phyloP scores from a whole-genome alignment of 805 yeast species.

The Ogataea salicorniae region DNA sequence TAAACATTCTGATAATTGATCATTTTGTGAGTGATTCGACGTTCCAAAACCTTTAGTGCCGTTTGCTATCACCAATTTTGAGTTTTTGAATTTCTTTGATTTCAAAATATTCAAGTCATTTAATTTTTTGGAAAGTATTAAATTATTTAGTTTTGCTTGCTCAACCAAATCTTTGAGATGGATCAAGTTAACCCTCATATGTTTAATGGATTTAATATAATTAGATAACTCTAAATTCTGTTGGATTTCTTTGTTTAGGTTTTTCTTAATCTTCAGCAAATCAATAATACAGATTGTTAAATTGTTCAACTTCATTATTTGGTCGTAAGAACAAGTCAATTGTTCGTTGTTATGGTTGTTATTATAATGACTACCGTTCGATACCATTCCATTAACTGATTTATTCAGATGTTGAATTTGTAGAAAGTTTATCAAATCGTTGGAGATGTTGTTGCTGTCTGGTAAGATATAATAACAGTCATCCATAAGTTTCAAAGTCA shows the following conservation, averaged over 20 bases:
- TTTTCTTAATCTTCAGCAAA: conserved; percentile 17
- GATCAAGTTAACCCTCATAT: background rate
- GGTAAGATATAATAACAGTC: conserved; percentile 30
- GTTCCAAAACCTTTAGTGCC: background rate
- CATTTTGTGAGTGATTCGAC: conserved; percentile 1
- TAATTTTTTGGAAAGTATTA: background rate
- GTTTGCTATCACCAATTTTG: background rate
- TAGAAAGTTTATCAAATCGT: conserved; percentile 9
- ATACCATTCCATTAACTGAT: no score
- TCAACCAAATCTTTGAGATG: background rate
- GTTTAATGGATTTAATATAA: background rate
- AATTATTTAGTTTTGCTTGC: background rate
- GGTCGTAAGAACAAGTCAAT: conserved; percentile 33
- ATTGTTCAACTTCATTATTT: conserved; percentile 38
- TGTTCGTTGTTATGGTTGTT: conserved; percentile 11
- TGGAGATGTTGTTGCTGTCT: conserved; percentile 5
- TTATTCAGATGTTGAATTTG: conserved; percentile 1
- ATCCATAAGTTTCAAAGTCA: conserved; percentile 25
- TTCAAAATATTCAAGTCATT: background rate
- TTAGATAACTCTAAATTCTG: background rate
- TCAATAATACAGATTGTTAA: conserved; percentile 34
- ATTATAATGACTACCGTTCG: background rate
- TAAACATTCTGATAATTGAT: conserved; percentile 11
- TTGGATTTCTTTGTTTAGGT: conserved; percentile 9
- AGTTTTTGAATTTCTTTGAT: background rate